Percentiles rank a stretch among this genome's conserved stretches.
These are phyloP conservation scores for Effrenium voratum DNA, from an alignment of 73 alveolate genomes.

Conservation along the genomic window DNA sequence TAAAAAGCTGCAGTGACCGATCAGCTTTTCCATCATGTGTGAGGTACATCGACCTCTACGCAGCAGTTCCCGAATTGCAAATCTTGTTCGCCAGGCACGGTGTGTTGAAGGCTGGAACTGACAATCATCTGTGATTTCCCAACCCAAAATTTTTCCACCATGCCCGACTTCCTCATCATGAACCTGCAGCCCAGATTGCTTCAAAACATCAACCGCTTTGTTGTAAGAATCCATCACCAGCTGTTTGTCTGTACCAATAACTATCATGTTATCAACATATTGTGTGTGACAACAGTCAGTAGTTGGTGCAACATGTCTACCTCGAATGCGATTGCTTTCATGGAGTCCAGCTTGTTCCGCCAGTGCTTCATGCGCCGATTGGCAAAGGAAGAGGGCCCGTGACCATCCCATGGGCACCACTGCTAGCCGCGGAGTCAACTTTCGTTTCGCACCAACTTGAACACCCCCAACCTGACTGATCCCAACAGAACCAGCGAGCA, in stretches of 20 bases:
- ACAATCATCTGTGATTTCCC: not conserved
- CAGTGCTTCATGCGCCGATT: not conserved
- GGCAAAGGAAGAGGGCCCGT: not conserved
- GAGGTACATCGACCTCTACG: not conserved
- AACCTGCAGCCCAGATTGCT: not conserved
- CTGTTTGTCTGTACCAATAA: not conserved
- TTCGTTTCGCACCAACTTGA: not conserved
- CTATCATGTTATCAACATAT: constrained; percentile 19
- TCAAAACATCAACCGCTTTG: not conserved
- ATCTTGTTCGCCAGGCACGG: not conserved
- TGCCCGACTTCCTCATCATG: constrained; percentile 40
- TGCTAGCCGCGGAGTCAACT: not conserved
- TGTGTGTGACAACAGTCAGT: not conserved
- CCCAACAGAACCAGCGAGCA: not conserved
- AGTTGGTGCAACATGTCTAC: not conserved
- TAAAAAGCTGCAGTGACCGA: constrained; percentile 24
- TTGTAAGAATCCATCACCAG: not conserved
- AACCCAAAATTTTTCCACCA: not conserved
- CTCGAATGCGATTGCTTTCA: not conserved
- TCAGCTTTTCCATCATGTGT: not conserved
- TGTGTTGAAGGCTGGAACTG: not conserved
- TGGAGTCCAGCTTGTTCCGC: not conserved
- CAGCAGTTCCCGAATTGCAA: not conserved
- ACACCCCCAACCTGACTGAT: not conserved
- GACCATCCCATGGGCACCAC: constrained; percentile 64